Percentiles rank a stretch among this genome's conserved stretches.
phyloP scores from a whole-genome alignment of 148 eudicot species.

The Arctostaphylos glauca region DNA sequence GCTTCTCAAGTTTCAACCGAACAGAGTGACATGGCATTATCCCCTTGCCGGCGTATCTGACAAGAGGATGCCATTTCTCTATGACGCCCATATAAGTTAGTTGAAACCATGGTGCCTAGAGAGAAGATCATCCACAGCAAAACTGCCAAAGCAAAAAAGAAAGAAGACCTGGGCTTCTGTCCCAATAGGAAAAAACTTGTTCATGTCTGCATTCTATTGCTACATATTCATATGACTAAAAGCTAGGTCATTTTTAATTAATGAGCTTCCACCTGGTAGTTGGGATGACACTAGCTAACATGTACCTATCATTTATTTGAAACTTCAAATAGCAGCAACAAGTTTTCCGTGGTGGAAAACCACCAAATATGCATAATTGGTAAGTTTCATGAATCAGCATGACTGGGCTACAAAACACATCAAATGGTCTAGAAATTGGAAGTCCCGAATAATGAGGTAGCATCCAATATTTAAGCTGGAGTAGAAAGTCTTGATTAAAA shows the following conservation, averaged over 20 bases:
- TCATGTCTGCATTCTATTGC: too few relatives aligned
- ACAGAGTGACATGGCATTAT: not conserved
- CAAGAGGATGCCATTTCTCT: not conserved
- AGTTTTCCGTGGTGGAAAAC: too few relatives aligned
- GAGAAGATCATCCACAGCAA: not conserved
- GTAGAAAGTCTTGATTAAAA: not conserved
- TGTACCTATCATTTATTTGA: too few relatives aligned
- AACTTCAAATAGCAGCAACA: too few relatives aligned
- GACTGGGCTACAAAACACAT: not conserved
- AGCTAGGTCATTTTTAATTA: too few relatives aligned
- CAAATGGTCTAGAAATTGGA: not conserved
- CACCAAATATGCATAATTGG: too few relatives aligned
- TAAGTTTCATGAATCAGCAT: too few relatives aligned
- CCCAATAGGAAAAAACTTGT: not conserved
- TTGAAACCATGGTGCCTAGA: not conserved
- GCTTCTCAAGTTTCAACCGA: not conserved
- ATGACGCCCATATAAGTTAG: not conserved
- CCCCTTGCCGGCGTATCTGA: not conserved
- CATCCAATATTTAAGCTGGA: not conserved
- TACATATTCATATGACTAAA: too few relatives aligned
- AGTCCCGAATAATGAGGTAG: not conserved
- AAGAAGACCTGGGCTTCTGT: not conserved
- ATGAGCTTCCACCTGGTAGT: too few relatives aligned
- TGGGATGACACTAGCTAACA: too few relatives aligned
- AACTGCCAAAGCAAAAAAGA: not conserved